phyloP scores from a whole-genome alignment of 2,329 filamentous ascomycete genomes.

The Xylariaceae sp. region DNA sequence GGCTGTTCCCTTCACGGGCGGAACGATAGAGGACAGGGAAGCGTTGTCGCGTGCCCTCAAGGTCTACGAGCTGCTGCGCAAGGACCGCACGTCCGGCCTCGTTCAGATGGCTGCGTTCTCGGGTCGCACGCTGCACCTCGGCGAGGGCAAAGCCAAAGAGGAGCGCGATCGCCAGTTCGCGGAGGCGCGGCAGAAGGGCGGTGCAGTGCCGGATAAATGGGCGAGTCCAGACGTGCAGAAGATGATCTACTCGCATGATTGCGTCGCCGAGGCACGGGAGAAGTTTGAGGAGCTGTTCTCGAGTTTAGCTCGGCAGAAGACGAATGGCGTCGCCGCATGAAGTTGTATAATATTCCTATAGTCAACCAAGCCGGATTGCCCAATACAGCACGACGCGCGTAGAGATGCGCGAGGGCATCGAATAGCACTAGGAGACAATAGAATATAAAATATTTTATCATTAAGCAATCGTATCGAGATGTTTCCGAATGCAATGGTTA shows the following conservation, averaged over 20 bases:
- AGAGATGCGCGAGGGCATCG: background rate
- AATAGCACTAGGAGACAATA: background rate
- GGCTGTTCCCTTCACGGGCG: conserved; percentile 12
- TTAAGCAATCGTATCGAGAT: too few relatives aligned
- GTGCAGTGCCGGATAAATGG: conserved; percentile 62
- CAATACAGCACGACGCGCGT: background rate
- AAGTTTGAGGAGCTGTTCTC: conserved; percentile 47
- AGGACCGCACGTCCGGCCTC: conserved; percentile 49
- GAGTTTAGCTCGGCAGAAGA: conserved; percentile 22
- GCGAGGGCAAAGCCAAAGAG: conserved; percentile 54
- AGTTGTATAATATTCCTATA: background rate
- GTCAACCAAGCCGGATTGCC: background rate
- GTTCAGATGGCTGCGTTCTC: conserved; percentile 52
- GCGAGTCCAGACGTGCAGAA: conserved; percentile 65
- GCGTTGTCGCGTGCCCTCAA: conserved; percentile 47
- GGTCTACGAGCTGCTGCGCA: conserved; percentile 54
- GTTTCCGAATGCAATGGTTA: too few relatives aligned
- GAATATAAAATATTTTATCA: background rate
- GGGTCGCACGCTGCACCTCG: conserved; percentile 53
- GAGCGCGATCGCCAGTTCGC: conserved; percentile 56
- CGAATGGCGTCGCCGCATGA: conserved; percentile 14
- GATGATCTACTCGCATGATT: conserved; percentile 63
- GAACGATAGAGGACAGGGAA: conserved; percentile 27
- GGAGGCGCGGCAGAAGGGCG: conserved; percentile 46
- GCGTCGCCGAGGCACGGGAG: conserved; percentile 50